phyloP scores from a whole-genome alignment of 2,329 filamentous ascomycete genomes.

The Chaetomiaceae sp. region DNA sequence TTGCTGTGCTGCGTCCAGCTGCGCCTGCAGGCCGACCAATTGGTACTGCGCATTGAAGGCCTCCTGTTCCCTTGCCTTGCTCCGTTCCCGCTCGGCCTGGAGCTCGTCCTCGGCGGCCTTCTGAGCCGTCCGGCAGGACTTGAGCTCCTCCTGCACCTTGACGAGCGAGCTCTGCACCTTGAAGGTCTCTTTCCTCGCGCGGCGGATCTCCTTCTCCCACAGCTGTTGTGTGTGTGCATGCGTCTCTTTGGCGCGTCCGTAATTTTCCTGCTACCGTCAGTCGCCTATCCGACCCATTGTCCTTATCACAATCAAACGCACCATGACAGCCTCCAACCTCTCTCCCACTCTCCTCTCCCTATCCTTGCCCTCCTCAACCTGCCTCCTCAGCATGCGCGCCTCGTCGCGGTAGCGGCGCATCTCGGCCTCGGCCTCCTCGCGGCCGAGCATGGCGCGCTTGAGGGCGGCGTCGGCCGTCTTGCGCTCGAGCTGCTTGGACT shows the following conservation, averaged over 20 bases:
- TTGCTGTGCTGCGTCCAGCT: conserved; percentile 60
- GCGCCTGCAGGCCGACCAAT: conserved; percentile 60
- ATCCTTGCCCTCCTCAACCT: conserved; percentile 61
- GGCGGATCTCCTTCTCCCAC: conserved; percentile 71
- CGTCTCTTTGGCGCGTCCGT: conserved; percentile 65
- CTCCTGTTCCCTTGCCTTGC: conserved; percentile 61
- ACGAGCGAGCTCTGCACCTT: conserved; percentile 66
- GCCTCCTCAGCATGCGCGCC: conserved; percentile 47
- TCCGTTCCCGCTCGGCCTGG: conserved; percentile 59
- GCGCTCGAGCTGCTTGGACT: conserved; percentile 58
- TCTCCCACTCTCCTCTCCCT: conserved; percentile 63
- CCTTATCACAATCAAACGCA: conserved; percentile 29
- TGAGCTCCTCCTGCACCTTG: conserved; percentile 71
- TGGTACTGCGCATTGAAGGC: conserved; percentile 64
- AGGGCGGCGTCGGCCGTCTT: conserved; percentile 62
- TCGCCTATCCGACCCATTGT: too few species aligned
- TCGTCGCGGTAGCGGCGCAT: conserved; percentile 61
- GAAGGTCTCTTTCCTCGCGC: conserved; percentile 67
- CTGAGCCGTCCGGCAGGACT: conserved; percentile 51
- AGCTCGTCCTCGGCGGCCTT: conserved; percentile 56
- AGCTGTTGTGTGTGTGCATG: conserved; percentile 61
- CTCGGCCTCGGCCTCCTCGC: conserved; percentile 69
- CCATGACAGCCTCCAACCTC: conserved; percentile 65
- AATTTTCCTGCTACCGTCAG: conserved; percentile 55
- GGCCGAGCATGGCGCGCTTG: conserved; percentile 61